Conservation (phyloP, 2,329 filamentous ascomycete genomes). For the Monosporascus sp. region DNA sequence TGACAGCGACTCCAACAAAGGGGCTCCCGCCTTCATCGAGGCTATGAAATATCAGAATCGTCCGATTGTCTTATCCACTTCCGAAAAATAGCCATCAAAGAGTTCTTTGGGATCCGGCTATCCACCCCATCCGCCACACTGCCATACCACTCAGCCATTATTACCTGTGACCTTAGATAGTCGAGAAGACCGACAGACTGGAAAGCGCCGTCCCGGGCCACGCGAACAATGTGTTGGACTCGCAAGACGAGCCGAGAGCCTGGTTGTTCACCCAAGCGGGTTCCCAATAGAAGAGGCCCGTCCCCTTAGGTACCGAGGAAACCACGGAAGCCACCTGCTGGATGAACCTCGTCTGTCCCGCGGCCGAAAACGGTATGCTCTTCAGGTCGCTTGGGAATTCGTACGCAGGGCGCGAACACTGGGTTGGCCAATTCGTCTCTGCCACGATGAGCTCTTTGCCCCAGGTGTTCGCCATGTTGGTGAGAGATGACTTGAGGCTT, state of each 20-base stretch:
- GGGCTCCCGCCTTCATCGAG: background rate
- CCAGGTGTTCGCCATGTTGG: slow-evolving; percentile 55
- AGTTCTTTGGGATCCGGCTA: background rate
- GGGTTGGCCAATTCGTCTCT: slow-evolving; percentile 65
- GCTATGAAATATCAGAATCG: background rate
- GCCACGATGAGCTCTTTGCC: slow-evolving; percentile 64
- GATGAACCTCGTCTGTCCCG: slow-evolving; percentile 59
- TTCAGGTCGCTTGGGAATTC: slow-evolving; percentile 56
- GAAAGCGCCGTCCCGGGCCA: slow-evolving; percentile 48
- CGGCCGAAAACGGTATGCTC: slow-evolving; percentile 56
- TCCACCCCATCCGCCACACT: background rate
- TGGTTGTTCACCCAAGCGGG: slow-evolving; percentile 65
- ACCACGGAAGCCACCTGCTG: slow-evolving; percentile 54
- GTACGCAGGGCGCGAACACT: slow-evolving; percentile 53
- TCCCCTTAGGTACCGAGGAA: slow-evolving; percentile 44
- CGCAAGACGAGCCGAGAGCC: slow-evolving; percentile 58
- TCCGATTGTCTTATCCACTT: background rate
- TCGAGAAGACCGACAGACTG: slow-evolving; percentile 51
- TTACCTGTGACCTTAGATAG: slow-evolving; percentile 31
- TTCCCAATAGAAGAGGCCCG: slow-evolving; percentile 69
- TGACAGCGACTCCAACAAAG: background rate
- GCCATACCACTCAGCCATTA: slow-evolving; percentile 1
- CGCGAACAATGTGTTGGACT: slow-evolving; percentile 58
- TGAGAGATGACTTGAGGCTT: slow-evolving; percentile 48
- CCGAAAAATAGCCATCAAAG: background rate